Percentiles rank a stretch among this genome's conserved stretches.
Evolutionary conservation across 2,329 filamentous ascomycete species (phyloP).

Genomic region (Penicillium sp.): DNA sequence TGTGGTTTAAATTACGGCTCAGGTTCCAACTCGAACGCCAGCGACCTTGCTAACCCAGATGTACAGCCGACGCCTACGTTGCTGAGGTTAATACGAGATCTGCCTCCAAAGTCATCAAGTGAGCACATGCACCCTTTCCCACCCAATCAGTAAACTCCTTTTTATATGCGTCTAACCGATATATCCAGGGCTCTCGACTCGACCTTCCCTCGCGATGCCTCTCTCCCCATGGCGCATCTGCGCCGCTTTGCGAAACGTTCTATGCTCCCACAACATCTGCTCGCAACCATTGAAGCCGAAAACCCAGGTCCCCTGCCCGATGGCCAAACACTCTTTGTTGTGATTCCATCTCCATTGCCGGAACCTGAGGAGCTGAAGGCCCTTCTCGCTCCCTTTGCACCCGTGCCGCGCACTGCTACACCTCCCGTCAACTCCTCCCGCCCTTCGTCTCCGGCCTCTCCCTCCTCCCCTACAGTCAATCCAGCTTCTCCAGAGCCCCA

Average conservation of each 20-base stretch:
- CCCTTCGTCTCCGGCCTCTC: background rate
- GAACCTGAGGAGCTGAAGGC: slow-evolving; percentile 35
- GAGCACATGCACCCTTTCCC: slow-evolving; percentile 8
- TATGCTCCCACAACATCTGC: slow-evolving; percentile 35
- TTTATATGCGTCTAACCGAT: background rate
- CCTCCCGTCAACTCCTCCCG: background rate
- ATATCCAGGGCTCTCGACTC: slow-evolving; percentile 40
- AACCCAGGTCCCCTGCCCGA: slow-evolving; percentile 6
- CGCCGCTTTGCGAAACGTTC: slow-evolving; percentile 44
- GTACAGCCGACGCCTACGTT: slow-evolving; percentile 45
- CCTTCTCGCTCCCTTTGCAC: slow-evolving; percentile 39
- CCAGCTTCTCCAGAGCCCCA: slow-evolving; percentile 5
- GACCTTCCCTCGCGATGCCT: slow-evolving; percentile 37
- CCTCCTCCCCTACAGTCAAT: background rate
- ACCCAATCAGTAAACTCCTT: background rate
- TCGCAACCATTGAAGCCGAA: slow-evolving; percentile 20
- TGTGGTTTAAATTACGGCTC: slow-evolving; percentile 1
- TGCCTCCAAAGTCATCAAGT: slow-evolving; percentile 49
- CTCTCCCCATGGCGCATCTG: slow-evolving; percentile 38
- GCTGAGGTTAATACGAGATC: slow-evolving; percentile 48
- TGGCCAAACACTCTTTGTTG: slow-evolving; percentile 41
- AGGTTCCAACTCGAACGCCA: background rate
- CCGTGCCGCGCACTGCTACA: background rate
- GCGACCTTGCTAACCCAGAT: slow-evolving; percentile 15
- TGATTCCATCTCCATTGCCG: slow-evolving; percentile 45